Evolutionary conservation across 345 rosid genomes (phyloP), one percentile per base, ranked within the genome.

Genomic region (Turnera subulata): DNA sequence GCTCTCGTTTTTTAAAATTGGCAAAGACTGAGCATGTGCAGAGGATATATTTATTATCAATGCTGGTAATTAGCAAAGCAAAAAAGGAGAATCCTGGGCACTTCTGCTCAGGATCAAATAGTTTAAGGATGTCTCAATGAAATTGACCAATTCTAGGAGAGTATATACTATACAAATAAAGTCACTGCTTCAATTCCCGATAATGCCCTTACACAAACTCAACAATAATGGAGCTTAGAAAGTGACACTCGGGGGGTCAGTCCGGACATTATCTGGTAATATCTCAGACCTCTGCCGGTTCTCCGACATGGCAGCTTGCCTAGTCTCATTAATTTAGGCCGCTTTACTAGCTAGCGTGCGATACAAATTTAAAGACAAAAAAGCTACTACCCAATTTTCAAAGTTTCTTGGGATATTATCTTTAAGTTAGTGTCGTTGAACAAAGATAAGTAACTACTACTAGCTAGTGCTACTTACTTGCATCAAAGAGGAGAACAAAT

Each of bases 401-500:
- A 64, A 55, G 11, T 8, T 29, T 37, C 53, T 15, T 38, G 45
- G 45, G 45, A 10, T 40, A 10, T 40, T 12, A 4, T 42, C 14
- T 37, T 37, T 8, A 42, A 11, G 14, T 42, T 42, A 4, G 45
- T 4, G n/a, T n/a, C n/a, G n/a, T n/a, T n/a, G n/a, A n/a, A n/a
- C n/a, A 42, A 42, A 13, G 1, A 9, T 2, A 42, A 29, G 35
- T 29, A 4, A 29, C 4, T 29, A 29, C n/a, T n/a, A 29, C 13
- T 4, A 42, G 20, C 8, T 10, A 2, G 2, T 1, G 2, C 1
- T 2, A 68, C 99, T 82, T 72, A 92, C 99, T 85, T 53, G 92
- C 97, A 51, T 93, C 97, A 54, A 93, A 82, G 67, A 93, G 96
- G 61, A 93, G 68, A 43, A 87, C 95, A 56, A 93, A 64, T 45